These are phyloP conservation scores for Globisporangium sylvaticum DNA, from an alignment of 352 stramenopile genomes.

Conservation along the genomic window DNA sequence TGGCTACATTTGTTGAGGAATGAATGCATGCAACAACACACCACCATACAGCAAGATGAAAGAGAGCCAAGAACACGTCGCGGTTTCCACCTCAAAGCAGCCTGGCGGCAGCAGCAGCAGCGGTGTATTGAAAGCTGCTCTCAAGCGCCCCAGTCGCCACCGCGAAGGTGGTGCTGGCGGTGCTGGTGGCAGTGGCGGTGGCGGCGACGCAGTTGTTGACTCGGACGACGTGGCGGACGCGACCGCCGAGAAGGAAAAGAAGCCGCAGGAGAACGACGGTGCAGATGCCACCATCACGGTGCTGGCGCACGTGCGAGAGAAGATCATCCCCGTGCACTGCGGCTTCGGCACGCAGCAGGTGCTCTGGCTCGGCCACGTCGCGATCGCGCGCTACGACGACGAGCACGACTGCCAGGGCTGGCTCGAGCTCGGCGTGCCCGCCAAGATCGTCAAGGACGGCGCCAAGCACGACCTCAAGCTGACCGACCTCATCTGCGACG, in stretches of 20 bases:
- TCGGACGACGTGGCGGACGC: neutral
- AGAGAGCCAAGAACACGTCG: neutral
- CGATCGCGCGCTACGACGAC: slow-evolving; percentile 66
- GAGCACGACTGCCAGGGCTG: slow-evolving; percentile 43
- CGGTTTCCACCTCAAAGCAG: neutral
- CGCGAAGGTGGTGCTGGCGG: neutral
- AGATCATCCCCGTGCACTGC: slow-evolving; percentile 67
- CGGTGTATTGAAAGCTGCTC: neutral
- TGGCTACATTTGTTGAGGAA: neutral
- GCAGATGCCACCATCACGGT: slow-evolving; percentile 52
- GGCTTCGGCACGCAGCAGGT: slow-evolving; percentile 74
- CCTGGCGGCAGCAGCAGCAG: neutral
- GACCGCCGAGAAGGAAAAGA: neutral
- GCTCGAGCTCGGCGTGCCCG: slow-evolving; percentile 48
- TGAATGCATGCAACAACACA: neutral
- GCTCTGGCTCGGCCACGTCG: slow-evolving; percentile 65
- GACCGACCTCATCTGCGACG: slow-evolving; percentile 65
- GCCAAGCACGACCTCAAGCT: slow-evolving; percentile 42
- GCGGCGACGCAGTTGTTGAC: neutral
- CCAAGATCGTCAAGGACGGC: slow-evolving; percentile 32
- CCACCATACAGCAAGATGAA: slow-evolving; percentile 12
- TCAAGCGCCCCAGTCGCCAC: neutral
- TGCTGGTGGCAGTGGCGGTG: neutral
- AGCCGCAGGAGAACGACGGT: slow-evolving; percentile 35
- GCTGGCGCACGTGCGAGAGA: slow-evolving; percentile 61